Evolutionary conservation across 306 rosid genomes (phyloP).

Genomic region (Pterocarpus macrocarpus): DNA sequence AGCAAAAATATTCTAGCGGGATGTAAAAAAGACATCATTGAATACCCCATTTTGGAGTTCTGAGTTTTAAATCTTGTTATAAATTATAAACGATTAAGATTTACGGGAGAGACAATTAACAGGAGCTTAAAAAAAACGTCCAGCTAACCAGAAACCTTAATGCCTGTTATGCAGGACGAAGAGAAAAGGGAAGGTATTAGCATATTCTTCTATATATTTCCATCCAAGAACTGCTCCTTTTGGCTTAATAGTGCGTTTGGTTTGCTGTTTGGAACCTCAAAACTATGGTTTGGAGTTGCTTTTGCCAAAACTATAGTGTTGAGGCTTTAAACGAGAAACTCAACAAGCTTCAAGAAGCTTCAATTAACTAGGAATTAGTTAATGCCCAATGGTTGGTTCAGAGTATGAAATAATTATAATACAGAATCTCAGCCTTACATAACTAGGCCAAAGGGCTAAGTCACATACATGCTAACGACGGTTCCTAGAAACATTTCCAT

Average conservation of each 20-base stretch:
- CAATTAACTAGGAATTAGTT: not conserved
- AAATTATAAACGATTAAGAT: too few relatives aligned
- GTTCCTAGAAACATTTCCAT: conserved; percentile 3
- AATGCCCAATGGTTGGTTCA: not conserved
- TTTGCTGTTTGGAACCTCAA: too few relatives aligned
- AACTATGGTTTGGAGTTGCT: too few relatives aligned
- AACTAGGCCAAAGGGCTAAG: conserved; percentile 21
- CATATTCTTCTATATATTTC: not conserved
- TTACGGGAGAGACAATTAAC: too few relatives aligned
- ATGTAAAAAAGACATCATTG: not conserved
- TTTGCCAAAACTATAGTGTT: too few relatives aligned
- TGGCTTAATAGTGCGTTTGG: not conserved
- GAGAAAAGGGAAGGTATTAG: not conserved
- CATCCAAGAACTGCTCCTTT: not conserved
- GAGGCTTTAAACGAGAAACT: too few relatives aligned
- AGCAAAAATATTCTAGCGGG: not conserved
- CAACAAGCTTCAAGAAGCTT: not conserved
- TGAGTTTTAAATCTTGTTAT: too few relatives aligned
- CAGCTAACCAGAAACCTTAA: too few relatives aligned
- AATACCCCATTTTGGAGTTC: not conserved
- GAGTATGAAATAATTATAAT: not conserved
- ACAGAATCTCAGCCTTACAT: not conserved
- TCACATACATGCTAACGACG: not conserved
- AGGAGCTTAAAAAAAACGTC: too few relatives aligned
- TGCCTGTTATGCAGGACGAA: not conserved